Percentiles rank a stretch among this genome's conserved stretches.
Evolutionary conservation across 805 yeast genomes (phyloP).

Genomic region (Candida namnaoensis): DNA sequence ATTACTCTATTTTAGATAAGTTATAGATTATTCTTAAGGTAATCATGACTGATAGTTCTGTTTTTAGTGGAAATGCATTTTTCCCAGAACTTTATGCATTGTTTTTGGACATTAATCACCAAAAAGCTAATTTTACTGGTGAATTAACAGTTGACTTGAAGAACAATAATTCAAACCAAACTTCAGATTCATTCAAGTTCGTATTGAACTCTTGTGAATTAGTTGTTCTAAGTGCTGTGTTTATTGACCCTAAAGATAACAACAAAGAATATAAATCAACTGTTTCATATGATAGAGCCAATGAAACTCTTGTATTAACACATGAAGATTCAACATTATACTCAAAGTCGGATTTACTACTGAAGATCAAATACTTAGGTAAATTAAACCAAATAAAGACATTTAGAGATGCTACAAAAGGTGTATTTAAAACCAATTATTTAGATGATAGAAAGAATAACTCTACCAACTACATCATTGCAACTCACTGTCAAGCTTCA

Average conservation of each 20-base stretch:
- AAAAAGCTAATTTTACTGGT: constrained; percentile 40
- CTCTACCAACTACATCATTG: constrained; percentile 42
- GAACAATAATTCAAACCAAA: not conserved
- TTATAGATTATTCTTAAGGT: too few species aligned
- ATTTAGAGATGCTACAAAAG: constrained; percentile 47
- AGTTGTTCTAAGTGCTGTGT: constrained; percentile 12
- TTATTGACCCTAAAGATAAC: not conserved
- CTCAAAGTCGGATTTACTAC: not conserved
- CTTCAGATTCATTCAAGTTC: constrained; percentile 14
- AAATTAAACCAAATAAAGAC: constrained; percentile 41
- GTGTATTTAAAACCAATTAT: constrained; percentile 63
- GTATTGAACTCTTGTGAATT: constrained; percentile 26
- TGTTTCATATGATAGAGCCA: constrained; percentile 29
- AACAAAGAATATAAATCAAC: constrained; percentile 20
- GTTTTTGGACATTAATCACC: constrained; percentile 27
- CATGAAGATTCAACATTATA: not conserved
- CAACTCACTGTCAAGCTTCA: constrained; percentile 69
- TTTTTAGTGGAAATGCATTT: too few species aligned
- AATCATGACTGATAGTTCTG: too few species aligned
- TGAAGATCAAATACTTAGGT: constrained; percentile 37
- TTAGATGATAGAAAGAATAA: constrained; percentile 39
- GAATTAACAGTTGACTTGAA: constrained; percentile 19
- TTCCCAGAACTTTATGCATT: too few species aligned
- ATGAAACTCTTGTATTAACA: constrained; percentile 24
- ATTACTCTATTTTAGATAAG: too few species aligned